Evolutionary conservation across 1,284 basidiomycete species (phyloP), one percentile per base, ranked within the genome.

Genomic region (Apiotrichum mycotoxinovorans): DNA sequence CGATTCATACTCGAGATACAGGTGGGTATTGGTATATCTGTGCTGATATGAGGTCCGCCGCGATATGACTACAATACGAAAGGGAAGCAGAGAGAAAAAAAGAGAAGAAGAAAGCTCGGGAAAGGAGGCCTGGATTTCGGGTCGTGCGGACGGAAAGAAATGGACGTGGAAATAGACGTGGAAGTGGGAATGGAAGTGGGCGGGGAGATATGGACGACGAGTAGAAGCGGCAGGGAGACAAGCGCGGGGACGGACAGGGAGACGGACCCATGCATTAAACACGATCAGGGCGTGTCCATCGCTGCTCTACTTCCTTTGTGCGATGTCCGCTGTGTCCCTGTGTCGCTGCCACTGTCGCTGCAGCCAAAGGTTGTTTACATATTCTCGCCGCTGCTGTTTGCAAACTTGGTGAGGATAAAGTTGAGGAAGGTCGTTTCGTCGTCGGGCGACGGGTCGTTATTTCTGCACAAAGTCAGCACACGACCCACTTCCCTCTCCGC

Each of bases 371-470:
- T 30, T 12, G 30, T 30, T 43, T 54, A 61, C 52, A 71, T 51
- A 34, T 44, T 54, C 44, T 73, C 74, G 17, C 72, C 68, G 40
- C 68, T 66, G 57, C 64, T 65, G 53, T 74, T 73, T 17, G 74
- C 74, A 48, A 76, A 72, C 57, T 73, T 74, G 25, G 72, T 72
- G 40, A 76, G 61, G 44, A 76, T 74, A 58, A 72, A 72, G 56
- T 72, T 72, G 59, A 72, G 57, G 61, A 76, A 74, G 26, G 70
- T 66, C 23, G 70, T 72, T 42, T 72, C 68, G 56, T 72, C 70
- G 51, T 72, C 70, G 10, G 56, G 62, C 25, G 50, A 56, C 5
- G 62, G 60, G 45, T 61, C 57, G 38, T 51, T 55, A 22, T 52
- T 44, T 40, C 56, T 55, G 43, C 51, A 55, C 38, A 20, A 18